Evolutionary conservation across 1,284 basidiomycete genomes (phyloP).

Genomic region (Apiotrichum sp.): DNA sequence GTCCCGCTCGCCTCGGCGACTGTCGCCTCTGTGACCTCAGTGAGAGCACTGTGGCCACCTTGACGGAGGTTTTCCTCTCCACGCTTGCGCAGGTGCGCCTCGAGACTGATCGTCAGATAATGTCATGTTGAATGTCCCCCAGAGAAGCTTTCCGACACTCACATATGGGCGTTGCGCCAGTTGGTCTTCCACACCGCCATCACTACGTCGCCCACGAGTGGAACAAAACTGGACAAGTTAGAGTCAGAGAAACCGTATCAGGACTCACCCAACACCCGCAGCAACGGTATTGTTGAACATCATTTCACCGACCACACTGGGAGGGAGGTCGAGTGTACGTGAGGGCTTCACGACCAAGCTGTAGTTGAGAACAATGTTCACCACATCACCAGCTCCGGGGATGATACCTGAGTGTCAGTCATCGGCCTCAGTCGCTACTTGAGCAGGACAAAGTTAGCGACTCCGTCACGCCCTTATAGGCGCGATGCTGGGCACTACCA

Average conservation of each 20-base stretch:
- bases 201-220: constrained; percentile 69
- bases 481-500: not conserved
- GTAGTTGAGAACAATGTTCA: constrained; percentile 56
- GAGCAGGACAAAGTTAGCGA: not conserved
- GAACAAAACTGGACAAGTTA: constrained; percentile 52
- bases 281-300: constrained; percentile 70
- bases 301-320: constrained; percentile 67
- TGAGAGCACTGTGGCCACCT: not conserved
- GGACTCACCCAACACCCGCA: constrained; percentile 55
- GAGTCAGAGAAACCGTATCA: too few relatives aligned
- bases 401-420: constrained; percentile 34
- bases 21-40: not conserved
- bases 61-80: constrained; percentile 35
- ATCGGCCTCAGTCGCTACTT: not conserved
- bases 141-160: constrained; percentile 8
- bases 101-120: constrained; percentile 26
- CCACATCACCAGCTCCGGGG: constrained; percentile 42
- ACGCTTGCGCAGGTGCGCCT: constrained; percentile 40
- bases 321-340: constrained; percentile 57
- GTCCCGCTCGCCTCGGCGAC: not conserved
- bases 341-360: constrained; percentile 71
- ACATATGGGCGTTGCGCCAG: constrained; percentile 65
- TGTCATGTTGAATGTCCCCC: too few relatives aligned
- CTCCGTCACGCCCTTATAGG: not conserved
- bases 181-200: constrained; percentile 79